These are phyloP conservation scores for Sphagnum contortum DNA, from an alignment of 225 moss, liverwort and hornwort genomes.

Conservation along the genomic window DNA sequence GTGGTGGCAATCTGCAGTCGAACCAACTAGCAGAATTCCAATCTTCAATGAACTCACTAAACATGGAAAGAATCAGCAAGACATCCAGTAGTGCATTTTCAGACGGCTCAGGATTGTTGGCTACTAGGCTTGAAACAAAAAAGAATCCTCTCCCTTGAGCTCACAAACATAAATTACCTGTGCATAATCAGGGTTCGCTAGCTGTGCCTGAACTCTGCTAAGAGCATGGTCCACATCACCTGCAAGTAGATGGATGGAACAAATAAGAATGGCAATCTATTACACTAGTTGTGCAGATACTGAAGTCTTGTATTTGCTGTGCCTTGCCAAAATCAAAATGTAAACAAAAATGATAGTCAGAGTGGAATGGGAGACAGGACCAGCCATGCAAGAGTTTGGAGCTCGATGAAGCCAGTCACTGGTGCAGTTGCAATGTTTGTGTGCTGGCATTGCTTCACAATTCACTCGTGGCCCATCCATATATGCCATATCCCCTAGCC, in stretches of 20 bases:
- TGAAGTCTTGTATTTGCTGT: no score
- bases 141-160: no score
- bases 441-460: constrained; percentile 31
- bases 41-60: no score
- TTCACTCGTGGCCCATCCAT: constrained; percentile 41
- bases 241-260: constrained; percentile 6
- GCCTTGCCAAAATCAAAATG: no score
- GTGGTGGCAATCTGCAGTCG: no score
- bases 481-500: constrained; percentile 51
- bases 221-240: constrained; percentile 40
- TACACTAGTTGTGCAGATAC: background rate
- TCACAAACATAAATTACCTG: constrained; percentile 8
- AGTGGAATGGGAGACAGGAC: constrained; percentile 4
- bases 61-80: no score
- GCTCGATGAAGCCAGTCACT: constrained; percentile 47
- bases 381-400: constrained; percentile 40
- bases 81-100: no score
- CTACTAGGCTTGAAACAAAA: no score
- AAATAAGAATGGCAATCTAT: background rate
- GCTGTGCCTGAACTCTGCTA: constrained; percentile 37
- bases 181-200: constrained; percentile 44
- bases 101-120: no score
- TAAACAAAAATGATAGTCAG: background rate
- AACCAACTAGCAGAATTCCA: no score
- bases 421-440: constrained; percentile 39